Base-by-base conservation (phyloP, 1,284 basidiomycete species). In the Psilocybe mexicana region DNA sequence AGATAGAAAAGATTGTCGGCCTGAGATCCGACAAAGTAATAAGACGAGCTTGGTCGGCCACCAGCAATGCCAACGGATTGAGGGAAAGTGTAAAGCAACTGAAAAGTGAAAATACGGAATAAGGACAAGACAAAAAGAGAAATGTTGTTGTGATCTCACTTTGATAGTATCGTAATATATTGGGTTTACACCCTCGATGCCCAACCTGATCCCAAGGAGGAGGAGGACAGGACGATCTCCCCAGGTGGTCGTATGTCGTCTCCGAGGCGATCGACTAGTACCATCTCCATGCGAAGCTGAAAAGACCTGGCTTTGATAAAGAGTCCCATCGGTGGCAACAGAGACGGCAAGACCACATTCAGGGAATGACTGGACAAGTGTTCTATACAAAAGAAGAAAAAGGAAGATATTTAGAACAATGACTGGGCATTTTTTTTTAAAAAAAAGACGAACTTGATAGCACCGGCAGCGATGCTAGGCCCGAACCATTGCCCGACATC, bases 401-500 rank as follows among this genome's bases (percentile, higher is more conserved):
- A 33, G 5, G 30, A 33, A 33, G 8, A 59, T 30, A 30, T 53
- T 44, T 25, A 44, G 45, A 51, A 49, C 23, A 18, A 47, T 33
- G 33, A 28, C 25, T 24, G 23, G 50, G 36, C n/a, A n/a, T n/a
- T n/a, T n/a, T n/a, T n/a, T n/a, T n/a, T n/a, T n/a, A n/a, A 36
- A 42, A 35, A 38, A 40, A 51, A 58, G 8, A 74, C 84, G 61
- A 69, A 91, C 90, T 92, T 94, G 76, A 98, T 92, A 12, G 94
- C 96, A 36, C 95, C 95, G 5, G 96, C 94, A 30, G 96, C 96
- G 0, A 94, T 96, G 69, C 93, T 96, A 0, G 96, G 96, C 0
- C 96, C 96, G 68, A 98, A 98, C 96, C 96, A 98, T 72, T 95
- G 92, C 2, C 96, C 96, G 0, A 98, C 91, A 64, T 96, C 93